phyloP scores from a whole-genome alignment of 2,329 filamentous ascomycete species.

The Blumeria hordei region DNA sequence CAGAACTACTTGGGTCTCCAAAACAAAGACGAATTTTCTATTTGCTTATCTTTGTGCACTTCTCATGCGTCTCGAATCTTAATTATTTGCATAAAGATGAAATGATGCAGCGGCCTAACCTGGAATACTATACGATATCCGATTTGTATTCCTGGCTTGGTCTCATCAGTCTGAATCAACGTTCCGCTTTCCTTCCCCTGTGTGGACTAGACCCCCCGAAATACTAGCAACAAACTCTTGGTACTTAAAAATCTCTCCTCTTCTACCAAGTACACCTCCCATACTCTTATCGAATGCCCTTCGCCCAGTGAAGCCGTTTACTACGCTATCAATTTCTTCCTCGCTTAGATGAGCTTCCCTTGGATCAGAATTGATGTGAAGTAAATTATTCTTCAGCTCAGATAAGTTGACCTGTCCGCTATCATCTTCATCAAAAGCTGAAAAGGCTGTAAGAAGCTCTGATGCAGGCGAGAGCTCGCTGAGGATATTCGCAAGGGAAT shows the following conservation, averaged over 20 bases:
- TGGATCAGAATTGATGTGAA: conserved; percentile 58
- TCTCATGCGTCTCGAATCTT: no score
- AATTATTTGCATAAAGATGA: not conserved
- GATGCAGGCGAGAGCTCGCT: conserved; percentile 49
- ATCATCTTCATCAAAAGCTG: conserved; percentile 88
- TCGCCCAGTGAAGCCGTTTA: conserved; percentile 64
- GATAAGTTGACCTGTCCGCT: conserved; percentile 72
- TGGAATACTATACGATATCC: not conserved
- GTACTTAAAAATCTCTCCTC: conserved; percentile 81
- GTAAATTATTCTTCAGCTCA: conserved; percentile 59
- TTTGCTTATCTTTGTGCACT: no score
- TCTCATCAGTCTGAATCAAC: not conserved
- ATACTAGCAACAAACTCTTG: conserved; percentile 51
- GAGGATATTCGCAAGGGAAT: conserved; percentile 52
- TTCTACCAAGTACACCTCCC: conserved; percentile 25
- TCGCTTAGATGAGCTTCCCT: conserved; percentile 39
- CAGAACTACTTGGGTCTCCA: no score
- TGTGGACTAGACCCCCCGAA: conserved; percentile 10
- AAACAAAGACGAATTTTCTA: no score
- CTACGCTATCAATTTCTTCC: conserved; percentile 63
- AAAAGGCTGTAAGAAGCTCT: conserved; percentile 74
- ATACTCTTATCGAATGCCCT: conserved; percentile 50
- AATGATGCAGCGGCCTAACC: not conserved
- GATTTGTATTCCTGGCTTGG: conserved; percentile 3
- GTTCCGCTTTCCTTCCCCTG: conserved; percentile 7